Evolutionary conservation across 306 rosid species (phyloP), one percentile per base, ranked within the genome.

Genomic region (Vigna unguiculata): DNA sequence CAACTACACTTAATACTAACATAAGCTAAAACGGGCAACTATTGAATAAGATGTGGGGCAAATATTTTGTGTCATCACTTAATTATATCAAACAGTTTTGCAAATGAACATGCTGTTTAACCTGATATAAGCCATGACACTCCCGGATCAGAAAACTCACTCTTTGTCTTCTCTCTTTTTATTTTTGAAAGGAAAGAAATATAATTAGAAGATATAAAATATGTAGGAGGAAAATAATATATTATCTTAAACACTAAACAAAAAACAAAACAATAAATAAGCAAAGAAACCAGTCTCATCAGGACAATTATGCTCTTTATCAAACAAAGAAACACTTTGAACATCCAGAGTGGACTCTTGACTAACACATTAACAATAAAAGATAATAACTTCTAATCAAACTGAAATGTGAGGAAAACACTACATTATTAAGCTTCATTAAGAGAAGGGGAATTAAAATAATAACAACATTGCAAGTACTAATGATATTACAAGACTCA

Each of bases 331-430:
- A 59, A 28, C 6, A 25, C 20, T 32, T 20, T n/a, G 46, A 61
- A 12, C 16, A 74, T 28, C 69, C 69, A 28, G 70, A 46, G 59
- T 34, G 19, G 17, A 73, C 43, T 58, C 58, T 58, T 25, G 46
- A 58, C 38, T 21, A 72, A 72, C 54, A 72, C 17, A 73, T 24
- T 32, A 74, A 28, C 69, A 48, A 55, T 32, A 75, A 49, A 30
- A 21, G 49, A 17, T 48, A 75, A 62, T 34, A 62, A 62, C 24
- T 62, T 36, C 5, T 21, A 21, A 60, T 60, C 48, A 74, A 47
- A 74, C 48, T 60, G 70, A 20, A 75, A 30, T 62, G 48, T 21
- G 14, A 59, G 36, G 61, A 61, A 47, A 43, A 12, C 36, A 45
- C 16, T 62, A 34, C 12, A 49, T 32, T 62, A 24, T 51, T 62